Conservation (phyloP, 192 early-diverging fungal species). For the Mortierella hygrophila region DNA sequence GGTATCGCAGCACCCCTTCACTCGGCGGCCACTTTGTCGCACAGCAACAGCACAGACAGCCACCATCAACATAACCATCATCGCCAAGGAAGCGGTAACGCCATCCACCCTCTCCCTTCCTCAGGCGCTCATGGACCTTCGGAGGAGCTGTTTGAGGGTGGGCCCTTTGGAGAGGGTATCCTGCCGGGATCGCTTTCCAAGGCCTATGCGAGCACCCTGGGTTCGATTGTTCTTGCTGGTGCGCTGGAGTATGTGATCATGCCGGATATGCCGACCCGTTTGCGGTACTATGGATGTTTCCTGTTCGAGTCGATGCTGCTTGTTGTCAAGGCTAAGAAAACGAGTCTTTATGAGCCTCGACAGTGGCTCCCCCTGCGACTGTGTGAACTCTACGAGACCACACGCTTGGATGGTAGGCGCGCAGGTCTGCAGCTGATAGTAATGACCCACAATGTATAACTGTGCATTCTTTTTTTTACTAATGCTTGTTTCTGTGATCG, state of each 20-base stretch:
- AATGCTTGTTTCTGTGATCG: neutral
- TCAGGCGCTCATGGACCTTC: neutral
- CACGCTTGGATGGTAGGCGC: constrained; percentile 31
- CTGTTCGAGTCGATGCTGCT: constrained; percentile 73
- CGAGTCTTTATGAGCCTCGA: constrained; percentile 64
- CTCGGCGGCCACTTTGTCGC: neutral
- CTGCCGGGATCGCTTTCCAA: constrained; percentile 39
- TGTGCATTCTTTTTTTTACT: neutral
- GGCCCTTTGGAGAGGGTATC: constrained; percentile 12
- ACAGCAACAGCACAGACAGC: neutral
- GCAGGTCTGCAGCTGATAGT: neutral
- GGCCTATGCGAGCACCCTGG: constrained; percentile 43
- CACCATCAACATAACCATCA: neutral
- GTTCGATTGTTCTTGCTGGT: constrained; percentile 59
- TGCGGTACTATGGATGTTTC: constrained; percentile 73
- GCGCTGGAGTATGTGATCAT: constrained; percentile 61
- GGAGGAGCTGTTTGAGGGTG: constrained; percentile 11
- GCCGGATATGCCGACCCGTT: constrained; percentile 41
- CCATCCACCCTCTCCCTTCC: neutral
- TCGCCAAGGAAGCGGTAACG: neutral
- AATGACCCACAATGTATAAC: neutral
- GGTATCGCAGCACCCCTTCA: neutral
- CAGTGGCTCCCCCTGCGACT: constrained; percentile 78
- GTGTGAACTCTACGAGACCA: constrained; percentile 68
- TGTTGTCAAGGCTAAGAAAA: constrained; percentile 66